These are phyloP conservation scores for Babesia bigemina DNA, from an alignment of 169 alveolate genomes.

Conservation along the genomic window DNA sequence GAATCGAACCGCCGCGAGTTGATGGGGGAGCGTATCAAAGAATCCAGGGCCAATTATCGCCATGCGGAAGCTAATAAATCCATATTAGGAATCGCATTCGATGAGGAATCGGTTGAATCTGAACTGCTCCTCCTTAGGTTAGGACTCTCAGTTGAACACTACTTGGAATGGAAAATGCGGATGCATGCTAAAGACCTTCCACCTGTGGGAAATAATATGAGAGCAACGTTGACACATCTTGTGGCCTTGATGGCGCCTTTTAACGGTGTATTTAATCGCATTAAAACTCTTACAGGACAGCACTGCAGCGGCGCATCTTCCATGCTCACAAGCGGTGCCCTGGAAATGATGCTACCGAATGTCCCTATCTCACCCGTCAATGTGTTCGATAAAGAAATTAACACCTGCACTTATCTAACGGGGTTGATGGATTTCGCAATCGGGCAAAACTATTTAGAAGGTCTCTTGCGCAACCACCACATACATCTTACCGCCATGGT, in stretches of 20 bases:
- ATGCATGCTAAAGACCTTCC: not conserved
- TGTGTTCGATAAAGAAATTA: not conserved
- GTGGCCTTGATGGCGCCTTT: not conserved
- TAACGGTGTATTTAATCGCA: slow-evolving; percentile 7
- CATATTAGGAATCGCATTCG: not conserved
- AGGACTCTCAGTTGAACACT: slow-evolving; percentile 26
- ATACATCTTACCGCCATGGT: slow-evolving; percentile 19
- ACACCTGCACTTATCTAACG: not conserved
- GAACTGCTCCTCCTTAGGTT: not conserved
- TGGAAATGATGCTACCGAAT: not conserved
- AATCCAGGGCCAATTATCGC: not conserved
- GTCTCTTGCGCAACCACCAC: not conserved
- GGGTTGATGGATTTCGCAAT: not conserved
- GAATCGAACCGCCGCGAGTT: not conserved
- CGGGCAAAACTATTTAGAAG: not conserved
- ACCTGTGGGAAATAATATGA: not conserved
- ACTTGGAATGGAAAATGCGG: slow-evolving; percentile 1
- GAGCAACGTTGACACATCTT: not conserved
- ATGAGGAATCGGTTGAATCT: not conserved
- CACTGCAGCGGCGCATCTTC: not conserved
- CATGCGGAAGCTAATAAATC: not conserved
- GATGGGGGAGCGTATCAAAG: slow-evolving; percentile 1
- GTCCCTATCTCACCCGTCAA: not conserved
- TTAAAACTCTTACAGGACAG: not conserved
- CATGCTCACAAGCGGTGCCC: not conserved